Evolutionary conservation across 129 eudicot species (phyloP).

Genomic region (Sambucus nigra): DNA sequence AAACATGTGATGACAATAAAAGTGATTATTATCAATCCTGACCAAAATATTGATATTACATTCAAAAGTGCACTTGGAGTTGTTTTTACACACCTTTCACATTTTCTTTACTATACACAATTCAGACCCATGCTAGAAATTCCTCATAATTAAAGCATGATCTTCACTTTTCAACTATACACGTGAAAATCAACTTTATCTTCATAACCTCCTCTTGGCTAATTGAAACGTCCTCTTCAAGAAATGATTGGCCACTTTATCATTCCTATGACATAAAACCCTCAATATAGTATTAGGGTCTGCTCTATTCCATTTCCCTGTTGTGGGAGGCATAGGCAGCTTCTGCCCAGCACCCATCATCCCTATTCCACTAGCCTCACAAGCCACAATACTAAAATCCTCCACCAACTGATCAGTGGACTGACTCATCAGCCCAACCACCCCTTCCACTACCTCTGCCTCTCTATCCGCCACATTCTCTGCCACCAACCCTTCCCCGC

Average conservation of each 20-base stretch:
- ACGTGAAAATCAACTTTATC: background rate
- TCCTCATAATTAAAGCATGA: too few relatives aligned
- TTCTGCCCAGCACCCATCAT: constrained; percentile 39
- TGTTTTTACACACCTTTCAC: too few relatives aligned
- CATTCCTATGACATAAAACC: constrained; percentile 77
- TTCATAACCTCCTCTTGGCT: constrained; percentile 53
- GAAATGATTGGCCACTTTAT: constrained; percentile 52
- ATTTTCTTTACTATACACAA: too few relatives aligned
- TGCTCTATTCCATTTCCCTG: constrained; percentile 70
- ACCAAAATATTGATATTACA: too few relatives aligned
- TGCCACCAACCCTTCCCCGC: constrained; percentile 42
- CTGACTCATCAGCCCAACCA: constrained; percentile 62
- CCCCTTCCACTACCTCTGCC: constrained; percentile 63
- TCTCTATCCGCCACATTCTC: constrained; percentile 59
- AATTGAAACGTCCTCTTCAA: constrained; percentile 75
- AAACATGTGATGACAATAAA: too few relatives aligned
- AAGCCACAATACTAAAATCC: constrained; percentile 57
- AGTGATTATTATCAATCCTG: too few relatives aligned
- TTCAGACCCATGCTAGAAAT: too few relatives aligned
- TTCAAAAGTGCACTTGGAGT: too few relatives aligned
- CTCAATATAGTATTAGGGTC: constrained; percentile 86
- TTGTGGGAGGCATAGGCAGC: constrained; percentile 84
- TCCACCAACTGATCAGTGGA: constrained; percentile 64
- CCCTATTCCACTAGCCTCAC: constrained; percentile 69
- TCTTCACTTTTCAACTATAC: background rate